Base-by-base conservation (phyloP, 371 early-diverging fungal species). In the Phascolomyces articulosus region DNA sequence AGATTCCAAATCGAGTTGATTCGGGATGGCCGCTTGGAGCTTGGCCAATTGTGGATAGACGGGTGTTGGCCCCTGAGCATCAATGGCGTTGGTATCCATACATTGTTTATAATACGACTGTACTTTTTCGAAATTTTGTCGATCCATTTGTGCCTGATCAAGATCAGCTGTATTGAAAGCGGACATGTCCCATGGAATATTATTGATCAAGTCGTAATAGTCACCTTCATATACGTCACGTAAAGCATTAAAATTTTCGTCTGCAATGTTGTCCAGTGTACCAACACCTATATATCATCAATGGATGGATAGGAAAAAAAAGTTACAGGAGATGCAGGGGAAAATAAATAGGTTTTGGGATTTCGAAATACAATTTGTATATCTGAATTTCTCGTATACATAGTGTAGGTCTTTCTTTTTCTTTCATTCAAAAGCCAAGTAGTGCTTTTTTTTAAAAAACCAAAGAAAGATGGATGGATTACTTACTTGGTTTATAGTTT, bases 81-180 rank as follows among this genome's bases (percentile, higher is more conserved):
- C 63, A 18, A 86, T 78, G 4, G 59, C 54, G 2, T 62, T 55
- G 31, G 75, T 72, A 49, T 88, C 67, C 76, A 83, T 80, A 53
- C 89, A 88, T 18, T 82, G 62, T 21, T 65, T 51, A 54, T 85
- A 89, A 1, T 83, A 72, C 16, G 67, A 51, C 59, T 82, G 70
- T 1, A 85, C 41, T 58, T 81, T 72, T 23, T 67, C 60, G 44
- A 85, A 85, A 23, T 78, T 85, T n/a, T 51, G 24, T n/a, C 23
- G 56, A 10, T 68, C 58, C 9, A 29, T 51, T 51, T 51, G 10
- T 23, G 1, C n/a, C 15, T 51, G 51, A 23, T 51, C 51, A 23
- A 4, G 1, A 24, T 18, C 24, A 6, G 34, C 11, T 34, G 2
- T 34, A 51, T 51, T 21, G 23, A 51, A 51, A 10, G 20, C 51